Base-by-base conservation (phyloP, 2,329 filamentous ascomycete genomes). In the Stachybotrys echinatus region DNA sequence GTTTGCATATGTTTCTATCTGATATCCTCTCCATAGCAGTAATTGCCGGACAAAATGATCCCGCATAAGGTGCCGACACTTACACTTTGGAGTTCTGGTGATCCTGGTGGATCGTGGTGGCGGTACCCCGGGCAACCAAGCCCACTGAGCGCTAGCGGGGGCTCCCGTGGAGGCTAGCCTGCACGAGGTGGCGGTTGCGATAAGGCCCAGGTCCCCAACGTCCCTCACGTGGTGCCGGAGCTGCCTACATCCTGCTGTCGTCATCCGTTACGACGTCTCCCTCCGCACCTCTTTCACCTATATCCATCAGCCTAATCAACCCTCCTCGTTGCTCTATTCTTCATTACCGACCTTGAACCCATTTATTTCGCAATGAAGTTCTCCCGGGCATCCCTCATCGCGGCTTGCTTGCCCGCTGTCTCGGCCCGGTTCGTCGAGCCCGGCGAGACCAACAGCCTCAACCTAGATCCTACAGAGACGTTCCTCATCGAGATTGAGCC, bases 401-500 rank as follows among this genome's bases (percentile, higher is more conserved):
- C 79, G 47, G 66, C 80, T 50, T 72, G 82, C 55, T 70, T 83
- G 54, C 80, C 80, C 45, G 74, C 72, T 47, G 71, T 74, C 50
- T 74, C 71, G 55, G 80, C 78, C 48, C 79, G 81, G 55, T 84
- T 81, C 58, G 63, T 83, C 59, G 77, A 83, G 61, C 58, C 69
- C 27, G 65, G 67, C 55, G 80, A 84, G 59, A 62, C 57, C 51
- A 69, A 81, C 58, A 73, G 74, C 55, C 71, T 82, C 50, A 68
- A 77, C 51, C 72, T 82, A 49, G 67, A 75, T 40, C 56, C 56
- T 44, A 57, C 61, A 31, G 61, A 66, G 53, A 56, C 57, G 58
- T 94, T 80, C 67, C 77, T 95, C 44, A 84, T 99, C 55, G 92
- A 97, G 74, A 77, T 94, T 22, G 80, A 82, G n/a, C 90, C 90